These are phyloP conservation scores for Flammula alnicola DNA, from an alignment of 1,284 basidiomycete species.

Conservation along the genomic window DNA sequence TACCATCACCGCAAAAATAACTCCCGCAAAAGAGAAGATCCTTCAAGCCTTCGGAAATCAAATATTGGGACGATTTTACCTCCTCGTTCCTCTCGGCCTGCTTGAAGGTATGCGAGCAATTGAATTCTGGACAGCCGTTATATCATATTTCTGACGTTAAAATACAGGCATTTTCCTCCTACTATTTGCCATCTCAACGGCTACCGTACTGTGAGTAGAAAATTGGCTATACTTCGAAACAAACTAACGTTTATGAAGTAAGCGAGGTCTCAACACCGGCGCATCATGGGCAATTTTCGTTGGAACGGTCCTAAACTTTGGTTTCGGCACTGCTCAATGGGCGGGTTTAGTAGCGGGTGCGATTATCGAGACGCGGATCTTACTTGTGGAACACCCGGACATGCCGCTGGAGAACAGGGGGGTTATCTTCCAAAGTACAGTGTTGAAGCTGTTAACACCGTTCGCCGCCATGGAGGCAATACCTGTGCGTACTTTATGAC, in stretches of 20 bases:
- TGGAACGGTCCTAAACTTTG: slow-evolving; percentile 3
- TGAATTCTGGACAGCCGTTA: neutral
- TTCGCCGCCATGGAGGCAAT: neutral
- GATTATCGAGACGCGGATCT: neutral
- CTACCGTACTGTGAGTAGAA: neutral
- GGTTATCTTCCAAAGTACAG: neutral
- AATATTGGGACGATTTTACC: neutral
- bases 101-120: neutral
- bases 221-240: neutral
- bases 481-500: neutral
- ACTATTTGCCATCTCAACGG: neutral
- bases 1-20: neutral
- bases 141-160: neutral
- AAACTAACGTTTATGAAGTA: neutral
- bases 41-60: neutral
- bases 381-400: slow-evolving; percentile 1
- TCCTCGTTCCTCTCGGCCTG: neutral
- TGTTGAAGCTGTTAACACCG: neutral
- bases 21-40: neutral
- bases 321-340: slow-evolving; percentile 1
- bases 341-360: neutral
- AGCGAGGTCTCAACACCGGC: neutral
- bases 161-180: neutral
- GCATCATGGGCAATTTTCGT: neutral
- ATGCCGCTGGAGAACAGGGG: neutral